Evolutionary conservation across 495 filamentous ascomycete species (phyloP), one percentile per base, ranked within the genome.

Genomic region (Aspergillus sparsus): DNA sequence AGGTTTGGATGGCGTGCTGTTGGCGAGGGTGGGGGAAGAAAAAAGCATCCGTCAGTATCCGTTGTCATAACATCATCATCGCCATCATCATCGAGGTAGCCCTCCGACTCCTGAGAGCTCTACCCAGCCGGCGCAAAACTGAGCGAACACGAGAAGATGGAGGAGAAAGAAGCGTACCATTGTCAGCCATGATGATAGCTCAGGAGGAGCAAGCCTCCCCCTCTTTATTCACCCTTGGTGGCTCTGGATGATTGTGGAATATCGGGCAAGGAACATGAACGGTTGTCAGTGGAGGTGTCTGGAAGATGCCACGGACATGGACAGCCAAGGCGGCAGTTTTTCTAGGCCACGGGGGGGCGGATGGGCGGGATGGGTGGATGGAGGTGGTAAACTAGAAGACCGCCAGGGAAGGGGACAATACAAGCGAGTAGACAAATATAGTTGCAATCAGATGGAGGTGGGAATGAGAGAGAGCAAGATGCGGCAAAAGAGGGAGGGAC

Each of bases 1-100:
- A 98, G 84, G 71, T 87, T 89, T 58, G 89, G 85, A 62, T 82
- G 76, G 58, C 70, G 70, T 64, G 76, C 68, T 69, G 68, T 66
- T 74, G 18, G 39, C 27, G 58, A 53, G 36, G 33, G 12, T 34
- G 16, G 18, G 37, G n/a, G 37, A 41, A n/a, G 15, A 42, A n/a
- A 31, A 5, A 49, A 57, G 46, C 36, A 62, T 68, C 64, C 62
- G 69, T 73, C 45, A 73, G 67, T 65, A 27, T 69, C 67, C 66
- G 61, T 53, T 56, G 41, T 62, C 58, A 65, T 50, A 60, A 59
- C 42, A 39, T 34, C 41, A 55, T 12, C 49, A 47, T n/a, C n/a
- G n/a, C n/a, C n/a, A n/a, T n/a, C n/a, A 52, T 13, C 41, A 39
- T 31, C 35, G 55, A 58, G 45, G 66, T 61, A 57, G 58, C 56